Evolutionary conservation across 495 filamentous ascomycete species (phyloP), one percentile per base, ranked within the genome.

Genomic region (Entonaema liquescens): DNA sequence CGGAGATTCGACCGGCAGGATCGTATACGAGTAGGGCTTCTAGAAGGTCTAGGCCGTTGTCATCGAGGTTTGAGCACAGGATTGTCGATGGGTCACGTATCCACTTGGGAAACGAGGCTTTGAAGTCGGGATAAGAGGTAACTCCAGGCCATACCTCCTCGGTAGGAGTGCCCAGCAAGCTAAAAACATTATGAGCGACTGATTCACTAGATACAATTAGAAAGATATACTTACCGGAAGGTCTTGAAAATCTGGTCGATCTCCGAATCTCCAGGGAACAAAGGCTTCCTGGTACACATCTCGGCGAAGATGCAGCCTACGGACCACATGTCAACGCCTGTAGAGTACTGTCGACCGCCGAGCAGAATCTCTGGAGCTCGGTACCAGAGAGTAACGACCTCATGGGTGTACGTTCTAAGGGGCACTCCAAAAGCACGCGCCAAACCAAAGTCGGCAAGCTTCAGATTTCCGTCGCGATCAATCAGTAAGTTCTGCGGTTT

Each of bases 201-300:
- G 25, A 25, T 65, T 25, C 35, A 15, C 12, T 44, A 58, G 25
- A 9, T 44, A 36, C 5, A 40, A 28, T 47, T 54, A 12, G 23
- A 11, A 52, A 40, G 8, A 3, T 6, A n/a, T 6, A 79, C 88
- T 72, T 82, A 95, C 93, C 90, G 87, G 89, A 99, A 99, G 73
- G 98, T 99, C 82, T 97, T 98, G 86, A 98, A 98, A 74, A 99
- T 98, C 83, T 99, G 96, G 74, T 99, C 95, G 80, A 99, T 98
- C 79, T 99, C 95, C 2, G 94, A 97, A 79, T 99, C 96, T 38
- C 95, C 95, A 26, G 95, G 95, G 86, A 99, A 98, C 12, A 98
- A 83, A 5, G 95, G 94, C 81, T 98, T 98, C 74, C 93, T 91
- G 15, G 96, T 99, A 85, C 94, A 97, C 96, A 99, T 98, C 81